These are phyloP conservation scores for Alternaria postmessia DNA, from an alignment of 2,329 filamentous ascomycete genomes.

Conservation along the genomic window DNA sequence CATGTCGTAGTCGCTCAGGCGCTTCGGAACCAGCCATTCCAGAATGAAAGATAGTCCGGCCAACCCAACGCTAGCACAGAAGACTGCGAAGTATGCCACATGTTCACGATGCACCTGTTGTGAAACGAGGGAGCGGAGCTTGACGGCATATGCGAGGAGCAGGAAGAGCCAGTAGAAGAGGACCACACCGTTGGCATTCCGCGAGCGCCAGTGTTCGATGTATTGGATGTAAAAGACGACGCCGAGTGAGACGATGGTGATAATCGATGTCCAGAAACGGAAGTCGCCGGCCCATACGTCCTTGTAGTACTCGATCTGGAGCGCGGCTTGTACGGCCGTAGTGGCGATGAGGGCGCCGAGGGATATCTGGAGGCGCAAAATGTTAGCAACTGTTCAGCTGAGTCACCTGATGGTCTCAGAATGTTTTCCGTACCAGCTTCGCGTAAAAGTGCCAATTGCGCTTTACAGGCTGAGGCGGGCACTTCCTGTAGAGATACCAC, in stretches of 20 bases:
- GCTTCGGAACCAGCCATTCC: slow-evolving; percentile 89
- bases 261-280: slow-evolving; percentile 80
- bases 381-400: slow-evolving; percentile 12
- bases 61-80: slow-evolving; percentile 75
- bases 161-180: slow-evolving; percentile 93
- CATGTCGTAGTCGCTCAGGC: slow-evolving; percentile 72
- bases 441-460: slow-evolving; percentile 94
- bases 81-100: slow-evolving; percentile 78
- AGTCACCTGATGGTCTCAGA: not conserved
- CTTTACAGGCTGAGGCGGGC: slow-evolving; percentile 69
- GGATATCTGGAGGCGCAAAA: slow-evolving; percentile 58
- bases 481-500: slow-evolving; percentile 79
- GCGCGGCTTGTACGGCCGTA: slow-evolving; percentile 73
- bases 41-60: slow-evolving; percentile 75
- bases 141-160: slow-evolving; percentile 78
- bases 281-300: slow-evolving; percentile 81
- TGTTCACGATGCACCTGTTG: slow-evolving; percentile 74
- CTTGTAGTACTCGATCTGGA: slow-evolving; percentile 77
- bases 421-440: slow-evolving; percentile 72
- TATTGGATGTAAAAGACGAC: slow-evolving; percentile 85
- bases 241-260: slow-evolving; percentile 74
- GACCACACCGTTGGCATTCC: slow-evolving; percentile 86
- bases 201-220: slow-evolving; percentile 81
- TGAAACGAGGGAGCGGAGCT: slow-evolving; percentile 84
- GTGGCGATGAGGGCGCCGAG: slow-evolving; percentile 73